Base-by-base conservation (phyloP, 2,329 filamentous ascomycete genomes). In the Purpureocillium takamizusanense region DNA sequence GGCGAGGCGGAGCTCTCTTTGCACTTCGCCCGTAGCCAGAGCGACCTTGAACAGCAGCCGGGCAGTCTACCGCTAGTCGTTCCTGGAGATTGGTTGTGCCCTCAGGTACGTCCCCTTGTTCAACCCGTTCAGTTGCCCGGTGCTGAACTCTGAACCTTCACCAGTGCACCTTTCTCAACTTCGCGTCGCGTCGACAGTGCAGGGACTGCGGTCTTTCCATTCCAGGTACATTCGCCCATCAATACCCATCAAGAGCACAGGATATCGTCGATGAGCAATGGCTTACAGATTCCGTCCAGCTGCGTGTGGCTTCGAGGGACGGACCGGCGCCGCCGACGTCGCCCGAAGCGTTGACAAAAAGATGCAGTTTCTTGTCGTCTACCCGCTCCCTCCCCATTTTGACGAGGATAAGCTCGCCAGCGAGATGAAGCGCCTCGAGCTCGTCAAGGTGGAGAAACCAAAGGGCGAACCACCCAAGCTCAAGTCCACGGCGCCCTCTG, bases 301-400 rank as follows among this genome's bases (percentile, higher is more conserved):
- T 7, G 39, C 52, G 5, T 48, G 52, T 25, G 57, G 57, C 51
- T 53, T 54, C 21, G 47, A 57, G 17, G 64, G 59, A 33, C 53
- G 73, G 5, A 72, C 68, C 15, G 69, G 69, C 23, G 62, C 64
- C 38, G 67, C 66, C 14, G 70, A 74, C 49, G 65, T 67, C 21
- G 63, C 65, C 14, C 69, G 73, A 49, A 66, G 67, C 17, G 62
- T 66, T 37, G 59, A 80, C 41, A 59, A 72, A 0, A 74, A 81
- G 1, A 87, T 84, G 1, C 85, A 88, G 47, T 87, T 89, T 47
- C 63, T 92, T 15, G 75, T 92, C 4, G 67, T 92, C 17, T 78
- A 84, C 42, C 81, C 81, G 7, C 63, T 94, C 7, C 78, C 86
- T 25, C 62, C 74, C 1, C 80, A 81, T 12, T 76, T 86, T 6